Evolutionary conservation across 257 asterid species (phyloP).

Genomic region (Solanum rostratum): DNA sequence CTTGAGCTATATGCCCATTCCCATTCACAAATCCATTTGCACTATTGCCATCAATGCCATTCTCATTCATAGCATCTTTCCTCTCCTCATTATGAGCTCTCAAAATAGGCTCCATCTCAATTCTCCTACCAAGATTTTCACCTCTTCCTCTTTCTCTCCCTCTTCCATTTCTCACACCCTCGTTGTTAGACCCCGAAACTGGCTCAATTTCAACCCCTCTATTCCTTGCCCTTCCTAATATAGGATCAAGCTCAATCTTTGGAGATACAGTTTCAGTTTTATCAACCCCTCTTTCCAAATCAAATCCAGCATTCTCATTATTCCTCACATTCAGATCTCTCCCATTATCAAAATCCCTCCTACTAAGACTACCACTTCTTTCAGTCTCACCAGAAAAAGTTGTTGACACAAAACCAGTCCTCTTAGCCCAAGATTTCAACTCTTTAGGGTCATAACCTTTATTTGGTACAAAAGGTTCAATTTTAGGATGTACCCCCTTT

Average conservation of each 20-base stretch:
- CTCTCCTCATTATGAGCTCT: conserved; percentile 19
- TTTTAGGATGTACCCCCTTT: conserved; percentile 36
- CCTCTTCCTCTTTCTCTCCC: conserved; percentile 10
- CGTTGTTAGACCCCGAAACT: conserved; percentile 19
- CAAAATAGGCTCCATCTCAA: conserved; percentile 14
- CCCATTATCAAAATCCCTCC: conserved; percentile 29
- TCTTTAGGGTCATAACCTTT: conserved; percentile 73
- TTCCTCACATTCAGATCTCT: conserved; percentile 16
- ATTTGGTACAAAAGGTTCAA: conserved; percentile 74
- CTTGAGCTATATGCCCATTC: conserved; percentile 20
- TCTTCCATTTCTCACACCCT: conserved; percentile 20
- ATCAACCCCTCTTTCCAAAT: conserved; percentile 54
- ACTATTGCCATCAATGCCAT: conserved; percentile 4
- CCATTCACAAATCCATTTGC: conserved; percentile 2
- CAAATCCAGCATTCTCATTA: conserved; percentile 20
- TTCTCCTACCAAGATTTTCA: conserved; percentile 17
- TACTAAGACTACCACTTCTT: conserved; percentile 26
- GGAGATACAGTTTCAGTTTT: conserved; percentile 64
- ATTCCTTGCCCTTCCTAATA: conserved; percentile 66
- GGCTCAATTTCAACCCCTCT: conserved; percentile 59
- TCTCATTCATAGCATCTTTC: conserved; percentile 25
- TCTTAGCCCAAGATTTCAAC: conserved; percentile 96
- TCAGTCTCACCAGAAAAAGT: conserved; percentile 64
- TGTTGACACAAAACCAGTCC: conserved; percentile 88
- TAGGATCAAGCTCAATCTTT: conserved; percentile 77